Base-by-base conservation (phyloP, 768 basidiomycete species). In the Tricholoma hemisulphureum region DNA sequence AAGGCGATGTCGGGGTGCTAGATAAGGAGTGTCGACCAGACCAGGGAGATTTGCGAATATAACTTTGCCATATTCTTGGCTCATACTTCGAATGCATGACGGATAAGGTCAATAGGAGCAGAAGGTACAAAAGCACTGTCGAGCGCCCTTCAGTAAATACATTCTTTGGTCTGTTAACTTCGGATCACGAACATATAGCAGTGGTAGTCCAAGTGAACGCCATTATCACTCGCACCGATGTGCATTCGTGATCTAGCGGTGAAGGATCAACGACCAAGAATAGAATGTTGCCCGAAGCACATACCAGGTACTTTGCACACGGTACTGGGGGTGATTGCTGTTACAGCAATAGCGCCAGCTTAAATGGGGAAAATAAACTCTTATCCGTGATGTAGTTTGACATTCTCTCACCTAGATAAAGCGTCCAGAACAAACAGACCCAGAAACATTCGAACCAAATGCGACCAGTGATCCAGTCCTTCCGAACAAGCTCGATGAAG, bases 371-470 rank as follows among this genome's bases (percentile, higher is more conserved):
- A 13, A 39, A 60, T 20, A 48, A 18, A 31, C 10, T 32, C 21
- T 39, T 39, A 32, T 29, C 46, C 26, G 28, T n/a, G 16, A 49
- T 18, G 28, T 9, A 28, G n/a, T 49, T 28, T 2, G n/a, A 28
- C 26, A 29, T 9, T n/a, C 29, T 24, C 59, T 48, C 65, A 91
- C 89, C 79, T 4, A 91, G 73, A 60, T 87, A 74, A 71, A 89
- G 69, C 11, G 80, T 39, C 67, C 82, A 85, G 62, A 86, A 84
- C 5, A 85, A 16, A 1, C 74, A 72, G 32, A 85, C 71, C 88
- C 88, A 91, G 21, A 70, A 48, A 61, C 80, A 81, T 66, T 91
- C 89, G 61, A 90, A 87, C 86, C 86, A 89, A 14, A 90, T 83
- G n/a, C 77, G 80, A 21, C 80, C 79, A 20, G 83, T 77, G 43